Conservation (phyloP, 108 stramenopile species). For the Nitzschia palea region DNA sequence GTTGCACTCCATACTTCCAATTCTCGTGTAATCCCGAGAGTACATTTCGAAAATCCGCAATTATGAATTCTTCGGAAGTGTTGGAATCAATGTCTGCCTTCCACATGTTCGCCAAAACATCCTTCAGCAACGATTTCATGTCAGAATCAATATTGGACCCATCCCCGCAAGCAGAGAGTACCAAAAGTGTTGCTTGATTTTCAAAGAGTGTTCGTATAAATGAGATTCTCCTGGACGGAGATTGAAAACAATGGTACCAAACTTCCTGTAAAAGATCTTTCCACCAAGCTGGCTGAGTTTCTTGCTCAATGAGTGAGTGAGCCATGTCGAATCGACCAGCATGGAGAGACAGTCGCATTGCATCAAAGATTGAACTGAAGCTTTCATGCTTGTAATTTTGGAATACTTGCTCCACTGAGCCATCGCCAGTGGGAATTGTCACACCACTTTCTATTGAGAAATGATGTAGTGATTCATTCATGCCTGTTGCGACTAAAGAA, state of each 20-base stretch:
- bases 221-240: neutral
- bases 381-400: neutral
- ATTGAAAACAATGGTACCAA: neutral
- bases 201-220: neutral
- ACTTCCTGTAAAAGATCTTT: neutral
- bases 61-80: neutral
- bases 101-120: too few relatives aligned
- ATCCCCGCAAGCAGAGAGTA: neutral
- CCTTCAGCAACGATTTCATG: too few relatives aligned
- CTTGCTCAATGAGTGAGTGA: neutral
- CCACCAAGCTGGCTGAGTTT: neutral
- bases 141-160: too few relatives aligned
- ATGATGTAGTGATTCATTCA: too few relatives aligned
- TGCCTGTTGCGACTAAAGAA: too few relatives aligned
- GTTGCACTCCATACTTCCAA: neutral
- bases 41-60: neutral
- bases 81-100: too few relatives aligned
- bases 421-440: neutral
- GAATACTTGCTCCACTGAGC: neutral
- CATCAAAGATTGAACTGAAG: neutral
- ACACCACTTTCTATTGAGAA: too few relatives aligned
- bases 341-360: neutral
- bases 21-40: neutral
- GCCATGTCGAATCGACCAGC: slow-evolving; percentile 10
- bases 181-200: neutral